Conservation (phyloP, 257 asterid species). For the Solanum sejunctum region DNA sequence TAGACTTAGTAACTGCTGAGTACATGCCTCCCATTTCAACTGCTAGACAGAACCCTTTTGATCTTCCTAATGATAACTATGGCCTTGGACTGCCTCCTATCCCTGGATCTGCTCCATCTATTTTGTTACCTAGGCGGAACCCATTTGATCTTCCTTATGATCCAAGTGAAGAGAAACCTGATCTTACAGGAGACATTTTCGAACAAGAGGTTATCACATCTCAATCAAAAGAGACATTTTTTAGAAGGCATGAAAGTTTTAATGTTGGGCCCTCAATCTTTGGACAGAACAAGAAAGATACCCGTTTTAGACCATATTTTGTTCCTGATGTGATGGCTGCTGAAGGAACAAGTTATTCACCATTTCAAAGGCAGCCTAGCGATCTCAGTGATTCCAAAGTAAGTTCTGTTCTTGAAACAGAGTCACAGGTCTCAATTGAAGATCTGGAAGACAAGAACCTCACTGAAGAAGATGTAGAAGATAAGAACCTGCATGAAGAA, state of each 20-base stretch:
- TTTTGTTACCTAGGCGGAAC: conserved; percentile 57
- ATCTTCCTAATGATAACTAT: conserved; percentile 40
- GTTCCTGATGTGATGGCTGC: conserved; percentile 37
- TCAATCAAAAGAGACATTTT: conserved; percentile 41
- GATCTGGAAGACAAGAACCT: conserved; percentile 32
- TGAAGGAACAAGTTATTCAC: conserved; percentile 44
- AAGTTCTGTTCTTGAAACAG: conserved; percentile 65
- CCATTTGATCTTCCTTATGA: conserved; percentile 87
- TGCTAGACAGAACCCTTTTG: conserved; percentile 62
- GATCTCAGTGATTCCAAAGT: conserved; percentile 74
- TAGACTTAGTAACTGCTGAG: conserved; percentile 54
- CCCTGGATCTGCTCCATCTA: conserved; percentile 95
- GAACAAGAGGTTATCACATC: conserved; percentile 38
- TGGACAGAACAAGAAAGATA: conserved; percentile 34
- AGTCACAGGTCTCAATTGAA: conserved; percentile 51
- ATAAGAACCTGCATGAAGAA: neutral
- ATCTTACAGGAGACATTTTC: conserved; percentile 53
- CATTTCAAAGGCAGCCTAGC: conserved; percentile 53
- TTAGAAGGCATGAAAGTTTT: conserved; percentile 69
- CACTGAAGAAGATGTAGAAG: conserved; percentile 20
- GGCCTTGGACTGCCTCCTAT: conserved; percentile 53
- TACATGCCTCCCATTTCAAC: conserved; percentile 60
- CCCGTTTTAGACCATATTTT: conserved; percentile 58
- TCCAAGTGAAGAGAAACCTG: conserved; percentile 71
- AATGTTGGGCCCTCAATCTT: conserved; percentile 46